A percentile compares a stretch with the other conserved stretches of the same genome.
phyloP scores from a whole-genome alignment of 306 rosid genomes.

The Quercus cerris region DNA sequence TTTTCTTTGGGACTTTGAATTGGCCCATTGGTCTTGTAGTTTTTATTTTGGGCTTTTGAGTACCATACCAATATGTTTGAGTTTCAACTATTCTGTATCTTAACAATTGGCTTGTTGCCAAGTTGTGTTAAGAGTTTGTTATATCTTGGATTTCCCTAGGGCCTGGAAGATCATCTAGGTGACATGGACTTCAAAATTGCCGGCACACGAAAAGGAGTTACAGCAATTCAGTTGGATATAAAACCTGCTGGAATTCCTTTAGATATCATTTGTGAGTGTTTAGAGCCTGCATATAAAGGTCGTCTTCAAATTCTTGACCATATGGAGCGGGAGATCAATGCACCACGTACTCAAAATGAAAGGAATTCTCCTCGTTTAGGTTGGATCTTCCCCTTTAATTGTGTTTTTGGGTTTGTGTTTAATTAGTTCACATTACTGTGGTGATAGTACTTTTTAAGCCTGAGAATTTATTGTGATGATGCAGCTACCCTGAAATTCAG shows the following conservation, averaged over 20 bases:
- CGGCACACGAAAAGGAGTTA: slow-evolving; percentile 81
- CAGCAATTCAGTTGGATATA: slow-evolving; percentile 91
- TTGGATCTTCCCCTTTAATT: slow-evolving; percentile 20
- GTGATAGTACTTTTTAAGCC: slow-evolving; percentile 9
- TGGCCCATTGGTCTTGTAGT: neutral
- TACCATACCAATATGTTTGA: neutral
- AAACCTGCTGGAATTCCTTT: slow-evolving; percentile 98
- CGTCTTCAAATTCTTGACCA: slow-evolving; percentile 85
- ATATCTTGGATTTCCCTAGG: slow-evolving; percentile 37
- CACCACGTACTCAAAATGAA: slow-evolving; percentile 52
- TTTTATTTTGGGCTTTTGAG: neutral
- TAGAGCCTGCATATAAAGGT: slow-evolving; percentile 88
- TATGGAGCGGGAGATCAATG: slow-evolving; percentile 77
- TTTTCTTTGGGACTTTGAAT: slow-evolving; percentile 1
- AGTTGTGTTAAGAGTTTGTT: neutral
- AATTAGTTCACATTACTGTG: slow-evolving; percentile 9
- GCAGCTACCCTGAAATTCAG: slow-evolving; percentile 82
- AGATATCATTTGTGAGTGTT: slow-evolving; percentile 80
- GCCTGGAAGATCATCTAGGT: slow-evolving; percentile 97
- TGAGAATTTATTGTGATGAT: slow-evolving; percentile 28
- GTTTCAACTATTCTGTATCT: neutral
- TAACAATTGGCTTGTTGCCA: neutral
- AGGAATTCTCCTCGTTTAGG: slow-evolving; percentile 76
- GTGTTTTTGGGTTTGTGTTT: slow-evolving; percentile 3
- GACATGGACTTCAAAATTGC: slow-evolving; percentile 98